A percentile compares a stretch with the other conserved stretches of the same genome.
Evolutionary conservation across 148 eudicot species (phyloP).

Genomic region (Nepenthes mirabilis): DNA sequence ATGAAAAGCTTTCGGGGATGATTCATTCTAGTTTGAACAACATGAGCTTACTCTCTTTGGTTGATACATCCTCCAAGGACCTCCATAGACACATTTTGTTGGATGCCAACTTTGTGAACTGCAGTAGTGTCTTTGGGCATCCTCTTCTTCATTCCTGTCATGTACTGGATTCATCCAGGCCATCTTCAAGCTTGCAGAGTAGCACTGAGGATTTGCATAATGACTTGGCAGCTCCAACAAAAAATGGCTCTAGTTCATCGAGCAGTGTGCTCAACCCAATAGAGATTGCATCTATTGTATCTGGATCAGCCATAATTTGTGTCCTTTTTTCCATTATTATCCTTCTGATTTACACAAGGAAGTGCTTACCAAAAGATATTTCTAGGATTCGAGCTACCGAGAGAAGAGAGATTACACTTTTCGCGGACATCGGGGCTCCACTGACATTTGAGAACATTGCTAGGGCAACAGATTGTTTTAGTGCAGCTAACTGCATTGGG

Average conservation of each 20-base stretch:
- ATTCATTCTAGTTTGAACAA: slow-evolving; percentile 9
- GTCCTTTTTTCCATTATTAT: slow-evolving; percentile 33
- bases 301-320: slow-evolving; percentile 31
- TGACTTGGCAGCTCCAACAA: slow-evolving; percentile 11
- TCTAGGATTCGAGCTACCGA: slow-evolving; percentile 28
- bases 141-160: slow-evolving; percentile 6
- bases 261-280: slow-evolving; percentile 22
- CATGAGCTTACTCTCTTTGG: slow-evolving; percentile 4
- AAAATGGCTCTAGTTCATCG: background rate
- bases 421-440: slow-evolving; percentile 8
- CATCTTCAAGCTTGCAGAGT: background rate
- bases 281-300: slow-evolving; percentile 29
- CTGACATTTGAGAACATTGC: slow-evolving; percentile 22
- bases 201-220: background rate
- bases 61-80: slow-evolving; percentile 14
- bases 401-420: slow-evolving; percentile 3
- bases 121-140: background rate
- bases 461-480: slow-evolving; percentile 43
- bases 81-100: slow-evolving; percentile 3
- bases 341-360: slow-evolving; percentile 35
- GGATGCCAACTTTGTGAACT: slow-evolving; percentile 1
- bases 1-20: slow-evolving; percentile 14
- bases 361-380: slow-evolving; percentile 10
- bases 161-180: slow-evolving; percentile 7
- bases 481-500: slow-evolving; percentile 41